Percentiles rank a stretch among this genome's conserved stretches.
These are phyloP conservation scores for Ceriops decandra DNA, from an alignment of 345 rosid species.

Conservation along the genomic window DNA sequence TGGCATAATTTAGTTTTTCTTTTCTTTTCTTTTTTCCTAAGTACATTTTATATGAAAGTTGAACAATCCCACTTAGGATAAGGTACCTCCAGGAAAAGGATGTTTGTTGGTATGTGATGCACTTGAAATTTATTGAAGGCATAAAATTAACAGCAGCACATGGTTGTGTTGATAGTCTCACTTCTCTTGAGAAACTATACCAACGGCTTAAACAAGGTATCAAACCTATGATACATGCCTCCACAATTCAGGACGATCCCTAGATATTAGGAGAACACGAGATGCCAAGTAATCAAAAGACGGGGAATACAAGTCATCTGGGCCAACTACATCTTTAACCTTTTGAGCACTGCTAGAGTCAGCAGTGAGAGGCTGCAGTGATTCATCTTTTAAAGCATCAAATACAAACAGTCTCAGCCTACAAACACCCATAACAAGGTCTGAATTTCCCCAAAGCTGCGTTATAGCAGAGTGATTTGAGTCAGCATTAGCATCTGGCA, in stretches of 20 bases:
- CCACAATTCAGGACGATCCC: constrained; percentile 89
- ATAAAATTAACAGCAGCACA: constrained; percentile 7
- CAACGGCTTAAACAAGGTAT: constrained; percentile 3
- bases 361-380: constrained; percentile 30
- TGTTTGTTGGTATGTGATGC: no score
- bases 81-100: no score
- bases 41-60: no score
- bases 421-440: constrained; percentile 71
- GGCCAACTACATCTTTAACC: constrained; percentile 63
- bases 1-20: no score
- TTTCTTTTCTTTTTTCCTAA: no score
- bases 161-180: background rate
- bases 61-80: no score
- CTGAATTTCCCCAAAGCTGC: constrained; percentile 95
- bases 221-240: constrained; percentile 42
- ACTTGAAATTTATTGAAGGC: no score
- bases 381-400: constrained; percentile 59
- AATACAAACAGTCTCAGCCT: constrained; percentile 70
- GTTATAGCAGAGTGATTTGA: constrained; percentile 63
- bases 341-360: constrained; percentile 38
- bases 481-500: constrained; percentile 68
- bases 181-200: background rate
- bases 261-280: constrained; percentile 76
- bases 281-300: constrained; percentile 71
- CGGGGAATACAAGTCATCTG: constrained; percentile 76